Evolutionary conservation across 495 filamentous ascomycete genomes (phyloP).

Genomic region (Xylaria grammica): DNA sequence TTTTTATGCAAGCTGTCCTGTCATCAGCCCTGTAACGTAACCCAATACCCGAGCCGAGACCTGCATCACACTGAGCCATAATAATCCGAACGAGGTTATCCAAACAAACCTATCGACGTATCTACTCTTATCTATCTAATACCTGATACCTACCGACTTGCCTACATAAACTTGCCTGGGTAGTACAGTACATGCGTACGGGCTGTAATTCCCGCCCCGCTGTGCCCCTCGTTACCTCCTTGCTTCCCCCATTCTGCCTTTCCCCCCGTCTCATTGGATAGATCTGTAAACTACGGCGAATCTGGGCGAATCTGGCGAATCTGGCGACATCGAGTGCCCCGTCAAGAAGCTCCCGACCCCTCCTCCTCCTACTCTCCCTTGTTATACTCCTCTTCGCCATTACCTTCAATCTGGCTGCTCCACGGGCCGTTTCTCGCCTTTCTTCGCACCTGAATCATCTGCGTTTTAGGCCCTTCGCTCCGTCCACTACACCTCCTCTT

Average conservation of each 20-base stretch:
- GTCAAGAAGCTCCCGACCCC: constrained; percentile 35
- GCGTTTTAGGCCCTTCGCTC: constrained; percentile 39
- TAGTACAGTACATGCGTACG: too few relatives aligned
- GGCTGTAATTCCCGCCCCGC: constrained; percentile 1
- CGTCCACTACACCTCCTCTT: constrained; percentile 21
- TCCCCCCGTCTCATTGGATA: background rate
- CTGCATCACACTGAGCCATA: constrained; percentile 8
- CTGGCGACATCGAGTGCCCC: constrained; percentile 51
- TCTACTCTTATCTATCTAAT: background rate
- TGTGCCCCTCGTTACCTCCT: constrained; percentile 4
- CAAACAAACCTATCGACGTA: too few relatives aligned
- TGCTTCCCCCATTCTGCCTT: background rate
- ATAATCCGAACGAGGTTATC: constrained; percentile 2
- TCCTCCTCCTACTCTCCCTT: constrained; percentile 56
- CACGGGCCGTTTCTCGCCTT: constrained; percentile 67
- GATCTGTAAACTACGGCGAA: constrained; percentile 15
- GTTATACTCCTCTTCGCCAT: constrained; percentile 66
- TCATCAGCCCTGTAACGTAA: constrained; percentile 13
- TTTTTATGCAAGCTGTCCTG: constrained; percentile 6
- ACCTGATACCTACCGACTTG: background rate
- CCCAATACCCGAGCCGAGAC: constrained; percentile 1
- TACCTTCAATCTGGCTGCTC: constrained; percentile 77
- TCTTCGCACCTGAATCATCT: constrained; percentile 65
- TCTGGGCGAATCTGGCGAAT: too few relatives aligned
- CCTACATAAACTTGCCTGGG: too few relatives aligned